Evolutionary conservation across 163 green algal genomes (phyloP), one percentile per base, ranked within the genome.

Genomic region (Trebouxiophyceae sp.): DNA sequence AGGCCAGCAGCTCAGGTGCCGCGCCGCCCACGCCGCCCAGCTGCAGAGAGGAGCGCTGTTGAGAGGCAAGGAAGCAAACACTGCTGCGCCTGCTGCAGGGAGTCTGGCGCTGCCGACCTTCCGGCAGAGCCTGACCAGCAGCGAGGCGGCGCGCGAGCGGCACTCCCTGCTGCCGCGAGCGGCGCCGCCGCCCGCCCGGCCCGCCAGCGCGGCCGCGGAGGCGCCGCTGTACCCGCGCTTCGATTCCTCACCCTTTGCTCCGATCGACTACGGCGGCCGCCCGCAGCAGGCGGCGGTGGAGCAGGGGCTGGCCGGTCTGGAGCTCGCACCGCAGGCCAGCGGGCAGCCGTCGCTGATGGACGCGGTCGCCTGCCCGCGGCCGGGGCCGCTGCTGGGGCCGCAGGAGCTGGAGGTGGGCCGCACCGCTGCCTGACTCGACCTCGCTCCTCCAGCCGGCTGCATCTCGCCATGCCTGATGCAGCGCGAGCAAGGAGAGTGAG

Each of bases 331-430:
- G n/a, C n/a, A n/a, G 8, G 47, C 12, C 5, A 20, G 12, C 12
- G 47, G 47, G 45, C 47, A 58, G 45, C 20, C 55, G 1, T 74
- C 44, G 7, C 66, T 75, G 39, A 61, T 74, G 60, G 70, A 70
- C 44, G 45, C 63, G 19, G 24, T 22, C n/a, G 47, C 61, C 16
- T 57, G 24, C 66, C 39, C 39, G 12, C 12, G 39, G 33, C 45
- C 65, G 62, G 65, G 63, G 63, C 46, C 62, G 30, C 65, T 68
- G 23, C 62, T 91, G 16, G 86, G 84, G 1, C 88, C 88, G 4
- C 88, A 95, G 65, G 81, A 91, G 69, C 31, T 91, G 33, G 66
- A 73, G 63, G 39, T 50, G 39, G 19, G 39, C 12, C 39, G n/a
- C n/a, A n/a, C n/a, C n/a, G n/a, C n/a, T n/a, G n/a, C n/a, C n/a